Percentiles rank a stretch among this genome's conserved stretches.
phyloP scores from a whole-genome alignment of 495 filamentous ascomycete genomes.

The Penicillium desertorum region DNA sequence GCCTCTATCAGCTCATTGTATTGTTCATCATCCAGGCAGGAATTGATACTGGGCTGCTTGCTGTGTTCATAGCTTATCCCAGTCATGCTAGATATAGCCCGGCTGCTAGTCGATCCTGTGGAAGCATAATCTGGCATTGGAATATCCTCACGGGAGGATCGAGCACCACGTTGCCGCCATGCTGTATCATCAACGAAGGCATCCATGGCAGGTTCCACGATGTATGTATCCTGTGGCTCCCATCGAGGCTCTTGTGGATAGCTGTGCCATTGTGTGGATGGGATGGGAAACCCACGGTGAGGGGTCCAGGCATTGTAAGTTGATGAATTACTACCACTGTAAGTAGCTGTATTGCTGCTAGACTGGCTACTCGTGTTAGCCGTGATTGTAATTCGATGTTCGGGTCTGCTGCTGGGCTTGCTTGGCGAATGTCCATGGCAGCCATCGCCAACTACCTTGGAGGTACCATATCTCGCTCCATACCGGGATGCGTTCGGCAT shows the following conservation, averaged over 20 bases:
- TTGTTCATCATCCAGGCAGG: slow-evolving; percentile 37
- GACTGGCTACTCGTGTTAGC: slow-evolving; percentile 19
- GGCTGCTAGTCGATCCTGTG: slow-evolving; percentile 40
- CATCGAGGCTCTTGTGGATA: slow-evolving; percentile 13
- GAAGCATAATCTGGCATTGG: slow-evolving; percentile 55
- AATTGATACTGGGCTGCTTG: slow-evolving; percentile 44
- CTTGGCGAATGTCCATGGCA: slow-evolving; percentile 54
- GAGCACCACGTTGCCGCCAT: slow-evolving; percentile 38
- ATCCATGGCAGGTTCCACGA: slow-evolving; percentile 31
- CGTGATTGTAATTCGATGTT: slow-evolving; percentile 15
- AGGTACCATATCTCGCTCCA: slow-evolving; percentile 22
- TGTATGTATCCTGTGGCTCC: slow-evolving; percentile 31
- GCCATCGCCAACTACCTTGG: slow-evolving; percentile 37
- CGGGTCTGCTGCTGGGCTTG: slow-evolving; percentile 17
- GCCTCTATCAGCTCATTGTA: slow-evolving; percentile 43
- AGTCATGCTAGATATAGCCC: slow-evolving; percentile 44
- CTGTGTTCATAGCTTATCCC: slow-evolving; percentile 47
- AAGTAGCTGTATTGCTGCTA: slow-evolving; percentile 11
- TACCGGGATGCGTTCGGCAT: slow-evolving; percentile 41
- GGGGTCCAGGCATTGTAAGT: slow-evolving; percentile 30
- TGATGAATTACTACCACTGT: slow-evolving; percentile 11
- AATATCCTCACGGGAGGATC: slow-evolving; percentile 48
- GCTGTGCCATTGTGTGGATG: slow-evolving; percentile 18
- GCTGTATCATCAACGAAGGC: slow-evolving; percentile 33
- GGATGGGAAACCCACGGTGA: slow-evolving; percentile 25